Conservation (phyloP, 129 eudicot genomes). For the Arctium lappa region DNA sequence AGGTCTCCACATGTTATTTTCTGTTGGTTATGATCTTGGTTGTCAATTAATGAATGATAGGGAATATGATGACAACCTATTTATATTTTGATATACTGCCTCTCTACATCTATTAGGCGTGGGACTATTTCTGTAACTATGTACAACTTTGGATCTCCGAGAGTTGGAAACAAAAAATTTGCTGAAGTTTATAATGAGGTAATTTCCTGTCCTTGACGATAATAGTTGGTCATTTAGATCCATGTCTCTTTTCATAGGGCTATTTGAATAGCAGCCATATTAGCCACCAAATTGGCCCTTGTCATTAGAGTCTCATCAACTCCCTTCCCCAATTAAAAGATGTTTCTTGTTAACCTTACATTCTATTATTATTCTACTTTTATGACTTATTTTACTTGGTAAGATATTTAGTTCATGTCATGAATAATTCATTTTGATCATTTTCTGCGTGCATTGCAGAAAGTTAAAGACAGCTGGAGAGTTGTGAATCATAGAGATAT, state of each 20-base stretch:
- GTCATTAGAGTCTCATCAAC: neutral
- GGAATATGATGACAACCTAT: neutral
- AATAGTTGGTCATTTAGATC: neutral
- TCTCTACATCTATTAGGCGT: constrained; percentile 35
- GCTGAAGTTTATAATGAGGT: constrained; percentile 89
- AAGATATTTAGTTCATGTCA: neutral
- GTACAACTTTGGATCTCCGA: constrained; percentile 98
- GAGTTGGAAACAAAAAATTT: constrained; percentile 91
- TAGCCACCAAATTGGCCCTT: neutral
- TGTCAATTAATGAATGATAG: neutral
- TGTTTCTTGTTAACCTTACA: neutral
- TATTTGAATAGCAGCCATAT: neutral
- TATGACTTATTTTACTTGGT: neutral
- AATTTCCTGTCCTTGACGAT: neutral
- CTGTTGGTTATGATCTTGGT: no score
- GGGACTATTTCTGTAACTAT: constrained; percentile 83
- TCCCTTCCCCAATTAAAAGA: neutral
- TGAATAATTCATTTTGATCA: neutral
- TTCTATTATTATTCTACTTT: neutral
- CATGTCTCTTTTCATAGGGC: neutral
- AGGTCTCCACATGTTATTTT: no score
- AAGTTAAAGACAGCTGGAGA: constrained; percentile 94
- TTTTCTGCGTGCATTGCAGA: constrained; percentile 44
- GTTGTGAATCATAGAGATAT: constrained; percentile 95
- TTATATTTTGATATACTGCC: neutral